Evolutionary conservation across 2,329 filamentous ascomycete species (phyloP).

Genomic region (Xylaria sp.): DNA sequence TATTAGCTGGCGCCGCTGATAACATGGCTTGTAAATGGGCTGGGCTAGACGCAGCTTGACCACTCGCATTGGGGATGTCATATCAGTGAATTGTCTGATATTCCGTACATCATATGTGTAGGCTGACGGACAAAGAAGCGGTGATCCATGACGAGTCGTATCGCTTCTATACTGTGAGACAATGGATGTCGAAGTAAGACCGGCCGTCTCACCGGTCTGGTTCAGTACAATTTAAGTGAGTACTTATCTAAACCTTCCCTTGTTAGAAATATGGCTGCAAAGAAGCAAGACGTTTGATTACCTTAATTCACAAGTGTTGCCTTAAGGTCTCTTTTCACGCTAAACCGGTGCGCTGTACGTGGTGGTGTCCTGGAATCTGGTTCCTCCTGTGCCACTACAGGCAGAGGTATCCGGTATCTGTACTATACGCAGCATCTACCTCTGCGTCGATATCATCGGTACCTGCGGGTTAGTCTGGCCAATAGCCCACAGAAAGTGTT

Average conservation of each 20-base stretch:
- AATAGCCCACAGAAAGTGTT: slow-evolving; percentile 1
- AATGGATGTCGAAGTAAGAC: background rate
- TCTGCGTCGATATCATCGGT: too few species aligned
- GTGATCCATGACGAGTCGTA: background rate
- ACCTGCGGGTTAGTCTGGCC: background rate
- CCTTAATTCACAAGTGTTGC: slow-evolving; percentile 1
- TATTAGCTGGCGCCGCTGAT: slow-evolving; percentile 3
- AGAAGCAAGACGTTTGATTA: slow-evolving; percentile 5
- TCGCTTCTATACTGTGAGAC: background rate
- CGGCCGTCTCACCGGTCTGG: background rate
- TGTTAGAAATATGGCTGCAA: background rate
- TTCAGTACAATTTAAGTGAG: background rate
- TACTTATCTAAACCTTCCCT: background rate
- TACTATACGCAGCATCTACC: too few species aligned
- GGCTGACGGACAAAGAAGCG: background rate
- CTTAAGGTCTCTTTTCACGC: slow-evolving; percentile 1
- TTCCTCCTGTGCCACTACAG: background rate
- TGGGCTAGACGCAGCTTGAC: slow-evolving; percentile 6
- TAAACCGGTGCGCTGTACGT: background rate
- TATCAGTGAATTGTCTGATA: background rate
- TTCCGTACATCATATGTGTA: background rate
- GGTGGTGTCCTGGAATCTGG: too few species aligned
- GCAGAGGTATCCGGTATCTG: too few species aligned
- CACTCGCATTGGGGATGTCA: slow-evolving; percentile 8
- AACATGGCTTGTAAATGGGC: slow-evolving; percentile 20